Percentiles rank a stretch among this genome's conserved stretches.
Conservation (phyloP, 2,329 filamentous ascomycete species). For the Chrysosporium keratinophilum region DNA sequence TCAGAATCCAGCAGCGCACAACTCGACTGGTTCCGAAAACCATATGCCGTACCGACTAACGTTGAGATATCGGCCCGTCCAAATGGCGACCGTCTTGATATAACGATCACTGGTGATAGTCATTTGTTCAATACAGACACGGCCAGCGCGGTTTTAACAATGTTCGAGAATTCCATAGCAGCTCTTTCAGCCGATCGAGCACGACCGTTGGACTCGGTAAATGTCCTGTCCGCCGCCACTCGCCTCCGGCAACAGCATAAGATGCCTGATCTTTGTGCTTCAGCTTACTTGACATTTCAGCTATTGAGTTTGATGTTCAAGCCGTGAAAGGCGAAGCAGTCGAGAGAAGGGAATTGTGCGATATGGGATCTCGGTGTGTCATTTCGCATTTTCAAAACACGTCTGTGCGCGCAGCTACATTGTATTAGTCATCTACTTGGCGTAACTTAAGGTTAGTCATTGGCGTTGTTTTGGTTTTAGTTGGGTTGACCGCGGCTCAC, state of each 20-base stretch:
- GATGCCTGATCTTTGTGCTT: conserved; percentile 5
- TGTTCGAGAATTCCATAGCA: conserved; percentile 5
- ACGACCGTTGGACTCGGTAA: not conserved
- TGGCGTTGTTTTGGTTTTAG: no score
- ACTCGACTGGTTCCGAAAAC: conserved; percentile 13
- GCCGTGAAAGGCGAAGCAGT: not conserved
- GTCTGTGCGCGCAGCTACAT: no score
- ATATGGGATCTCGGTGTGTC: no score
- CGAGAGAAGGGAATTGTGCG: not conserved
- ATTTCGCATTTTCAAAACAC: not conserved
- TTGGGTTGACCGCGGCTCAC: no score
- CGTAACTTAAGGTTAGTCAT: no score
- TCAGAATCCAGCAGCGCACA: not conserved
- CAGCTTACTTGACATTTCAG: conserved; percentile 12
- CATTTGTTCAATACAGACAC: not conserved
- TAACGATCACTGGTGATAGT: conserved; percentile 8
- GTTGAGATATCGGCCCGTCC: conserved; percentile 12
- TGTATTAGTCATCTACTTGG: no score
- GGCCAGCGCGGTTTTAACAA: not conserved
- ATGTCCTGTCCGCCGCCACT: not conserved
- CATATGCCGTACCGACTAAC: conserved; percentile 9
- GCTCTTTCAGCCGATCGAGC: conserved; percentile 1
- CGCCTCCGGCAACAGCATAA: not conserved
- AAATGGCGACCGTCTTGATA: conserved; percentile 1
- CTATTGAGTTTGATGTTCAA: conserved; percentile 10